Evolutionary conservation across 2,329 filamentous ascomycete species (phyloP).

Genomic region (Penicillium sp.): DNA sequence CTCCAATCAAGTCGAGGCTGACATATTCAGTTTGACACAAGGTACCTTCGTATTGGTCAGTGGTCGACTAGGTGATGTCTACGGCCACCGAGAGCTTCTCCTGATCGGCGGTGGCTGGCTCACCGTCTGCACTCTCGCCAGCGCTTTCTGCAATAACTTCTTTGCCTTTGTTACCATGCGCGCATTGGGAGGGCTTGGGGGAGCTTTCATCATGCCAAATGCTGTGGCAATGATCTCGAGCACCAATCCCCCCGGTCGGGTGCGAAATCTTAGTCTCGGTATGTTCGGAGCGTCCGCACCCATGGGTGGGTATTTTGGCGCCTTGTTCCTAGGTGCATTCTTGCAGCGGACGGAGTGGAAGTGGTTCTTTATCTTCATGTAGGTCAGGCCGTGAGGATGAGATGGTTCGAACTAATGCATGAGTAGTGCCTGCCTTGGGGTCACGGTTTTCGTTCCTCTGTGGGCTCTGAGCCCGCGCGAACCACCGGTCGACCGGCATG

Average conservation of each 20-base stretch:
- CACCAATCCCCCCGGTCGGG: constrained; percentile 50
- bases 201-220: constrained; percentile 55
- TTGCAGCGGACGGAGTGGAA: constrained; percentile 39
- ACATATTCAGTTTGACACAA: constrained; percentile 46
- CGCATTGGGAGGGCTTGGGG: constrained; percentile 54
- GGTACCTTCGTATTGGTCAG: constrained; percentile 61
- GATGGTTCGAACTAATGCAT: neutral
- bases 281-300: constrained; percentile 53
- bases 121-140: constrained; percentile 53
- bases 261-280: constrained; percentile 49
- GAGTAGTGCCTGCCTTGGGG: constrained; percentile 24
- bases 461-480: constrained; percentile 30
- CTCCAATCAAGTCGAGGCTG: neutral
- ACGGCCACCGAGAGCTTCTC: constrained; percentile 59
- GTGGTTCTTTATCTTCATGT: constrained; percentile 47
- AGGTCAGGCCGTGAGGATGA: constrained; percentile 9
- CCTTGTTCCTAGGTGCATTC: constrained; percentile 44
- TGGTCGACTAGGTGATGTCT: constrained; percentile 59
- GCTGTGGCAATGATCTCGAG: constrained; percentile 53
- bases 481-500: constrained; percentile 29
- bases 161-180: constrained; percentile 47
- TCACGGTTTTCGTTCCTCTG: constrained; percentile 24
- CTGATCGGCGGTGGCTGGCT: constrained; percentile 59
- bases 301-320: constrained; percentile 48
- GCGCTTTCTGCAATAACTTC: constrained; percentile 50